phyloP scores from a whole-genome alignment of 2,329 filamentous ascomycete species.

The Microcyclosporella mali region DNA sequence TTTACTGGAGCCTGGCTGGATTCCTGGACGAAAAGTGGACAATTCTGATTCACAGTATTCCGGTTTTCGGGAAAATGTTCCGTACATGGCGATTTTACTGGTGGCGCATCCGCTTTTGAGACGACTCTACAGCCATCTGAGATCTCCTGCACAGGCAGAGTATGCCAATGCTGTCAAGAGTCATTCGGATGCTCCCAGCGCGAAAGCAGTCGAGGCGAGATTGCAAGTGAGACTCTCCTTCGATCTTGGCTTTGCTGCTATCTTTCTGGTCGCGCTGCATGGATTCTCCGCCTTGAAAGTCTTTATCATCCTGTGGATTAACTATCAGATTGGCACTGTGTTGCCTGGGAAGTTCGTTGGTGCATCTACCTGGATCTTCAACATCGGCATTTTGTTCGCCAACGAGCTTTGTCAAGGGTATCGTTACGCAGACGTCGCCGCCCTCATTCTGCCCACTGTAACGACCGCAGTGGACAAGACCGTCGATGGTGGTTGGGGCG shows the following conservation, averaged over 20 bases:
- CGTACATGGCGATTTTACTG: constrained; percentile 68
- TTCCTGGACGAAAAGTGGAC: constrained; percentile 87
- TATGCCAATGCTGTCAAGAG: constrained; percentile 4
- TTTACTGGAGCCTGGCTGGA: constrained; percentile 76
- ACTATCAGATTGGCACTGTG: constrained; percentile 70
- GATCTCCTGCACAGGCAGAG: neutral
- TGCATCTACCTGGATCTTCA: constrained; percentile 79
- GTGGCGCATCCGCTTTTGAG: constrained; percentile 74
- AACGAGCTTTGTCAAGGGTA: constrained; percentile 84
- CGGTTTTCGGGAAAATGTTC: constrained; percentile 78
- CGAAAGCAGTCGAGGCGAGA: constrained; percentile 49
- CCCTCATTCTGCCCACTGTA: constrained; percentile 42
- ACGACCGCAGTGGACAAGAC: constrained; percentile 34
- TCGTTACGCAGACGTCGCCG: constrained; percentile 58
- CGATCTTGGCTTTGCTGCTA: constrained; percentile 71
- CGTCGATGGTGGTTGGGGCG: constrained; percentile 50
- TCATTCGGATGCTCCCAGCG: constrained; percentile 7
- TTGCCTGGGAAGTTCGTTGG: constrained; percentile 68
- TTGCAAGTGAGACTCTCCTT: constrained; percentile 67
- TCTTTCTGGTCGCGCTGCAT: constrained; percentile 75
- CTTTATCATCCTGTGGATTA: constrained; percentile 68
- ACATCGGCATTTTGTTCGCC: constrained; percentile 75
- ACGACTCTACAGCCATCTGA: constrained; percentile 57
- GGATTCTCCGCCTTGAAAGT: constrained; percentile 83
- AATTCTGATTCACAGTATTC: constrained; percentile 83